Conservation (phyloP, 1,284 basidiomycete species). For the Pascua sp. region DNA sequence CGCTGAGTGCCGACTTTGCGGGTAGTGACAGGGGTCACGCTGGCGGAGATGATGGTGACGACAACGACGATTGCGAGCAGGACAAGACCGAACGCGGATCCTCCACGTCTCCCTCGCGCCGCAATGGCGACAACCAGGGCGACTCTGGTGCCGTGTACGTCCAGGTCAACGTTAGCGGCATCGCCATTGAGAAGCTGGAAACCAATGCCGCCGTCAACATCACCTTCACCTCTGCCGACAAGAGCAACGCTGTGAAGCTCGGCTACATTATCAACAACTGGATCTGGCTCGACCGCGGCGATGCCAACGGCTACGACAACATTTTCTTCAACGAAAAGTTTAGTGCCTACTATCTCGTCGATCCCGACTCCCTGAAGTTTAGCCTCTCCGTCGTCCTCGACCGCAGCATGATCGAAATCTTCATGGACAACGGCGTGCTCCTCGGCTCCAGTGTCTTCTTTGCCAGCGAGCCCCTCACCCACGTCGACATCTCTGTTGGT, state of each 20-base stretch:
- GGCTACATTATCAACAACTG: slow-evolving; percentile 32
- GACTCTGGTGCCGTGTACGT: slow-evolving; percentile 4
- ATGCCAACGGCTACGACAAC: slow-evolving; percentile 29
- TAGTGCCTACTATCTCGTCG: slow-evolving; percentile 24
- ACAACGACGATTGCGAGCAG: not conserved
- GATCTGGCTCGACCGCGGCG: slow-evolving; percentile 42
- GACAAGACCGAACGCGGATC: too few relatives aligned
- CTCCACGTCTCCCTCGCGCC: not conserved
- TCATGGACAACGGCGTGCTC: slow-evolving; percentile 26
- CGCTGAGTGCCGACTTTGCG: not conserved
- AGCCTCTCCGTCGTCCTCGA: slow-evolving; percentile 33
- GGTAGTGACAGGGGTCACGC: too few relatives aligned
- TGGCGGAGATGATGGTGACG: slow-evolving; percentile 19
- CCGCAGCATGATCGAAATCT: slow-evolving; percentile 39
- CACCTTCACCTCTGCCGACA: slow-evolving; percentile 21
- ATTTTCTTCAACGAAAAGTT: slow-evolving; percentile 44
- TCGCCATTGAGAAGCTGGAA: not conserved
- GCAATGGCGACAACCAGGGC: not conserved
- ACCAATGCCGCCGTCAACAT: slow-evolving; percentile 24
- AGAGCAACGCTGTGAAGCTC: slow-evolving; percentile 7
- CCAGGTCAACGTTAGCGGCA: slow-evolving; percentile 4
- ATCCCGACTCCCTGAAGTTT: not conserved
- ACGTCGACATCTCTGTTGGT: too few relatives aligned
- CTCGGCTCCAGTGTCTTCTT: too few relatives aligned
- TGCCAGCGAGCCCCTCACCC: too few relatives aligned